These are phyloP conservation scores for Fistulinella prunicolor DNA, from an alignment of 768 basidiomycete species.

Conservation along the genomic window DNA sequence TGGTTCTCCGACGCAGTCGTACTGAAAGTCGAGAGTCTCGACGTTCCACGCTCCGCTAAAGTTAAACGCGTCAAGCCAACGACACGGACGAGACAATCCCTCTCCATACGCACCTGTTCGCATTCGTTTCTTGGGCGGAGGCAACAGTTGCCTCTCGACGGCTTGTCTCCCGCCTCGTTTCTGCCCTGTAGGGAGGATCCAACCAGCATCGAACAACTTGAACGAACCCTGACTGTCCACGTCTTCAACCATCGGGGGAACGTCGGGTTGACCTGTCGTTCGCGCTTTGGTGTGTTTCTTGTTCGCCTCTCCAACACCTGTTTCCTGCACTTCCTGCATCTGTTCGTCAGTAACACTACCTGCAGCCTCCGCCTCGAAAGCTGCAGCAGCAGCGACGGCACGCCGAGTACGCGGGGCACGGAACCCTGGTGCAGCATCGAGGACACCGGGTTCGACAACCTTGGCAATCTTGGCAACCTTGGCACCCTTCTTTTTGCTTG, in stretches of 20 bases:
- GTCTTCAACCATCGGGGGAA: constrained; percentile 61
- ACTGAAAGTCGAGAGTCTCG: constrained; percentile 46
- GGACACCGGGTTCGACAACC: constrained; percentile 17
- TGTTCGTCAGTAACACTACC: constrained; percentile 14
- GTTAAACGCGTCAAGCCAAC: not conserved
- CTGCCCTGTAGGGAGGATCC: constrained; percentile 79
- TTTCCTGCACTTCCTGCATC: constrained; percentile 1
- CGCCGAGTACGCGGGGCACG: constrained; percentile 50
- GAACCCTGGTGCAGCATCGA: constrained; percentile 45
- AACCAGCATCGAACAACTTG: constrained; percentile 79
- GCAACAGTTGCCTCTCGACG: constrained; percentile 42
- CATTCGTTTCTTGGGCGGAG: constrained; percentile 55
- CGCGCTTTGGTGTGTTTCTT: constrained; percentile 32
- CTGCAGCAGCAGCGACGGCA: constrained; percentile 39
- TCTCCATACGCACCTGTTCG: constrained; percentile 39
- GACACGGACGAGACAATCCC: not conserved
- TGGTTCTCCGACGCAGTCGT: constrained; percentile 48
- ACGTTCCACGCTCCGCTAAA: constrained; percentile 35
- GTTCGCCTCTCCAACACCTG: constrained; percentile 9
- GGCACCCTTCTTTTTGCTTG: constrained; percentile 38
- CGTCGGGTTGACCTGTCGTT: constrained; percentile 30
- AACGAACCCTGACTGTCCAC: constrained; percentile 75
- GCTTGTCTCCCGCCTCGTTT: constrained; percentile 57
- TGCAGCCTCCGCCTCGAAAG: constrained; percentile 42
- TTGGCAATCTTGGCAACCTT: constrained; percentile 18